phyloP scores from a whole-genome alignment of 179 eudicot genomes.

The Drosera spatulata region DNA sequence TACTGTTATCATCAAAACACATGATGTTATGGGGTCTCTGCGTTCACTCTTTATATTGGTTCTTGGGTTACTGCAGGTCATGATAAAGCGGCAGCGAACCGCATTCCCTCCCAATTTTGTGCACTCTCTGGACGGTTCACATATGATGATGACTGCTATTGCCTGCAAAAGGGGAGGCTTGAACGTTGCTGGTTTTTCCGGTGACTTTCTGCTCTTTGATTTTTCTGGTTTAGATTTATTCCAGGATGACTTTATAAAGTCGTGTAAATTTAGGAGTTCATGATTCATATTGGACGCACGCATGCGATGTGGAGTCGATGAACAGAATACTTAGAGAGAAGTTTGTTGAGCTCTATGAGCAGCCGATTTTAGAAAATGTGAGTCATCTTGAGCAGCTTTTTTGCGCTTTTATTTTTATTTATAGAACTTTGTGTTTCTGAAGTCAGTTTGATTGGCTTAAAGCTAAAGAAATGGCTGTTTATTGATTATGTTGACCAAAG shows the following conservation, averaged over 20 bases:
- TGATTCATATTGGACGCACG: conserved; percentile 54
- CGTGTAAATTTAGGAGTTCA: conserved; percentile 30
- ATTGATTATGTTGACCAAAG: too few species aligned
- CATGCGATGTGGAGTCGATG: conserved; percentile 69
- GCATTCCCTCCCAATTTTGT: conserved; percentile 87
- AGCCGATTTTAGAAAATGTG: conserved; percentile 70
- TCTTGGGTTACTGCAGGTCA: conserved; percentile 23
- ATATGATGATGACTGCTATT: conserved; percentile 93
- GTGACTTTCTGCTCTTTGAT: not conserved
- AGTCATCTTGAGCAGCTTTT: conserved; percentile 9
- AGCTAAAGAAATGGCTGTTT: too few species aligned
- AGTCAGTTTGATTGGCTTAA: too few species aligned
- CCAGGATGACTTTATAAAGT: not conserved
- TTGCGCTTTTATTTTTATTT: not conserved
- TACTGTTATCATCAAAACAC: too few species aligned
- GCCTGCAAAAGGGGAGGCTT: conserved; percentile 71
- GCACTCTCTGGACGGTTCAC: conserved; percentile 85
- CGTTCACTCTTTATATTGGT: not conserved
- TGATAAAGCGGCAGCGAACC: conserved; percentile 64
- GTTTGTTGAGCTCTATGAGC: conserved; percentile 70
- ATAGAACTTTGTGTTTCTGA: too few species aligned
- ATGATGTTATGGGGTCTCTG: not conserved
- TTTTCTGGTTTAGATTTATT: too few species aligned
- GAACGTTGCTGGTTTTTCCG: conserved; percentile 55
- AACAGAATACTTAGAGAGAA: conserved; percentile 57